Conservation (phyloP, 2,329 filamentous ascomycete genomes). For the Neofusicoccum laricinum region DNA sequence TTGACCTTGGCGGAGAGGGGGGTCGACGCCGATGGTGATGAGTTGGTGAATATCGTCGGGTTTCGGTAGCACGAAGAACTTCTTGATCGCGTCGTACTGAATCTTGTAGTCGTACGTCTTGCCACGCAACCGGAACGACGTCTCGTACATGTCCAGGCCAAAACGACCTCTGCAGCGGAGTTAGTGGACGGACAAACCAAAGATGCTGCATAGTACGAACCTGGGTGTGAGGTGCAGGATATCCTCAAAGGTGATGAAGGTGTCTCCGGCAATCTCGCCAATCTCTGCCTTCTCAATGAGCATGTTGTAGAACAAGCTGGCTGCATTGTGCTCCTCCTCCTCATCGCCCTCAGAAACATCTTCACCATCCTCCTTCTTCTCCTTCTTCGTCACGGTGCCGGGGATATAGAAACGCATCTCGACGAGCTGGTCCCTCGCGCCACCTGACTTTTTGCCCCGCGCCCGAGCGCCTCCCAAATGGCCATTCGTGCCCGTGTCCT, state of each 20-base stretch:
- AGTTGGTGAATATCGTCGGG: slow-evolving; percentile 97
- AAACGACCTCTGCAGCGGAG: slow-evolving; percentile 76
- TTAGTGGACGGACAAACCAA: slow-evolving; percentile 24
- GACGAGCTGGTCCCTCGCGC: slow-evolving; percentile 86
- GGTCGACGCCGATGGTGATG: slow-evolving; percentile 91
- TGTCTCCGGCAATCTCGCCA: slow-evolving; percentile 97
- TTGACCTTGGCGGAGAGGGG: slow-evolving; percentile 92
- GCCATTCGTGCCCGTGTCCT: slow-evolving; percentile 71
- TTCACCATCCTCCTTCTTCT: slow-evolving; percentile 70
- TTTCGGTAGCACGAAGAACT: slow-evolving; percentile 97
- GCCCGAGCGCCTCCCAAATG: slow-evolving; percentile 69
- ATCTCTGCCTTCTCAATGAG: slow-evolving; percentile 99
- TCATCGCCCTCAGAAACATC: slow-evolving; percentile 57
- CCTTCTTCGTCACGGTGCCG: slow-evolving; percentile 70
- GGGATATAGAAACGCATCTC: slow-evolving; percentile 99
- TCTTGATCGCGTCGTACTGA: slow-evolving; percentile 95
- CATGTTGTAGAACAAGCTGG: slow-evolving; percentile 96
- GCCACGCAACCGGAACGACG: slow-evolving; percentile 91
- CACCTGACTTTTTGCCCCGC: slow-evolving; percentile 84
- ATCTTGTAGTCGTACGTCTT: slow-evolving; percentile 99
- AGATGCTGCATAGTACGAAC: slow-evolving; percentile 44
- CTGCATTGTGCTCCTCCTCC: slow-evolving; percentile 86
- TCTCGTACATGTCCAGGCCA: slow-evolving; percentile 99
- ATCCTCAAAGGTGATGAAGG: slow-evolving; percentile 94
- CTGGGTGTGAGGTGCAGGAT: slow-evolving; percentile 94